Percentiles rank a stretch among this genome's conserved stretches.
Evolutionary conservation across 345 rosid species (phyloP).

Genomic region (Gynandropsis gynandra): DNA sequence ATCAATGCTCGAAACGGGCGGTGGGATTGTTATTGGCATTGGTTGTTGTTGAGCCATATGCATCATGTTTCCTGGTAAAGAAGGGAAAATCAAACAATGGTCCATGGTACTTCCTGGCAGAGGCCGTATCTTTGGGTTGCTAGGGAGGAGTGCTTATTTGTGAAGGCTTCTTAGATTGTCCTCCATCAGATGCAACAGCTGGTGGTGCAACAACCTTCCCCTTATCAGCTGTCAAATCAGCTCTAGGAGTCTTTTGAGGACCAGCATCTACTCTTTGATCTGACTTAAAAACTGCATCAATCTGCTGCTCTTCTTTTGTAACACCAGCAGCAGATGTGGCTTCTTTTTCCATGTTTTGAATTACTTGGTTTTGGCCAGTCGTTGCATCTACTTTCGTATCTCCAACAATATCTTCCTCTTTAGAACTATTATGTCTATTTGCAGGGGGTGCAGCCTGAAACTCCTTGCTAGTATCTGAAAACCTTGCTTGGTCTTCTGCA

Average conservation of each 20-base stretch:
- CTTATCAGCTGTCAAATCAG: slow-evolving; percentile 57
- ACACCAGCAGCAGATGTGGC: slow-evolving; percentile 32
- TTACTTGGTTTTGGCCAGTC: slow-evolving; percentile 35
- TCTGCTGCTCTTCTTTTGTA: slow-evolving; percentile 73
- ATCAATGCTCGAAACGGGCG: no score
- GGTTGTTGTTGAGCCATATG: slow-evolving; percentile 64
- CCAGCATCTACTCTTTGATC: slow-evolving; percentile 67
- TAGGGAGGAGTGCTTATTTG: slow-evolving; percentile 47
- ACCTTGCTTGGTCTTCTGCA: slow-evolving; percentile 53
- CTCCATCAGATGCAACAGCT: slow-evolving; percentile 49
- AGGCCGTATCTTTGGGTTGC: slow-evolving; percentile 64
- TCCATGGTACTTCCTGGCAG: slow-evolving; percentile 95
- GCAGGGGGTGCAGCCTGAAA: slow-evolving; percentile 37
- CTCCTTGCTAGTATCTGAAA: slow-evolving; percentile 50
- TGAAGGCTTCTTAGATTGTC: slow-evolving; percentile 59
- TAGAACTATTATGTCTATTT: slow-evolving; percentile 37
- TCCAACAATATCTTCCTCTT: slow-evolving; percentile 51
- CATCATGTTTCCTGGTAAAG: slow-evolving; percentile 91
- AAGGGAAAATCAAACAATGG: slow-evolving; percentile 97
- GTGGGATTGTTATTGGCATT: slow-evolving; percentile 71
- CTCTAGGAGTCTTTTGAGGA: slow-evolving; percentile 48
- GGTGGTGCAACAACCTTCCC: slow-evolving; percentile 63
- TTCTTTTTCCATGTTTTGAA: slow-evolving; percentile 46
- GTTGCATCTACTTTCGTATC: no score
- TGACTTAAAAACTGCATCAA: slow-evolving; percentile 43